phyloP scores from a whole-genome alignment of 2,329 filamentous ascomycete species.

The Celoporthe dispersa region DNA sequence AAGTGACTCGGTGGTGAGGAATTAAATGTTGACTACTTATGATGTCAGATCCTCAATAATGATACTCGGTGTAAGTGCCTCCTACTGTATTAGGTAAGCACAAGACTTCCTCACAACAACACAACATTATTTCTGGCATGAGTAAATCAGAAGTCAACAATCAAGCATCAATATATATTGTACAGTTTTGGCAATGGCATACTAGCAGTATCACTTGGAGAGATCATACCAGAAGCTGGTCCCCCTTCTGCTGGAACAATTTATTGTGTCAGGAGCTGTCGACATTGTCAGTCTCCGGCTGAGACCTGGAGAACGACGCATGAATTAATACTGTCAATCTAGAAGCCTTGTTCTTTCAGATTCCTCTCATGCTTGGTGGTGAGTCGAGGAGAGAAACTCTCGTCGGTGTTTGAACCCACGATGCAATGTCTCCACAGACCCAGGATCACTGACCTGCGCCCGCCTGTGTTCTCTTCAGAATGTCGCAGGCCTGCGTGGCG shows the following conservation, averaged over 20 bases:
- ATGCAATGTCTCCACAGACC: not conserved
- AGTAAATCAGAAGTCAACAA: too few species aligned
- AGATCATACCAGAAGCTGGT: too few species aligned
- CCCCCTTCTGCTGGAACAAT: too few species aligned
- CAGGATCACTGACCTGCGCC: not conserved
- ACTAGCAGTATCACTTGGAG: too few species aligned
- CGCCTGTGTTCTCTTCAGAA: constrained; percentile 34
- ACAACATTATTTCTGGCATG: not conserved
- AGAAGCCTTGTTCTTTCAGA: not conserved
- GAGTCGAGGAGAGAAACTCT: not conserved
- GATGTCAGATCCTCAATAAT: not conserved
- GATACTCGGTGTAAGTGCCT: not conserved
- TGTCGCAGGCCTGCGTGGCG: constrained; percentile 54
- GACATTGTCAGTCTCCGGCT: too few species aligned
- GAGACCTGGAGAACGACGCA: too few species aligned
- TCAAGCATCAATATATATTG: too few species aligned
- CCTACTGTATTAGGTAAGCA: not conserved
- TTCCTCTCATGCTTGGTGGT: too few species aligned
- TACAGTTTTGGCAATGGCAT: too few species aligned
- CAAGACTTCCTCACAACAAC: not conserved
- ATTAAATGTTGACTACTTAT: not conserved
- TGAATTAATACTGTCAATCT: too few species aligned
- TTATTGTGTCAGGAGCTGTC: too few species aligned
- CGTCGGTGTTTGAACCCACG: not conserved
- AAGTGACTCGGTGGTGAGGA: not conserved